A percentile compares a stretch with the other conserved stretches of the same genome.
phyloP scores from a whole-genome alignment of 73 alveolate species.

The Halteria grandinella region DNA sequence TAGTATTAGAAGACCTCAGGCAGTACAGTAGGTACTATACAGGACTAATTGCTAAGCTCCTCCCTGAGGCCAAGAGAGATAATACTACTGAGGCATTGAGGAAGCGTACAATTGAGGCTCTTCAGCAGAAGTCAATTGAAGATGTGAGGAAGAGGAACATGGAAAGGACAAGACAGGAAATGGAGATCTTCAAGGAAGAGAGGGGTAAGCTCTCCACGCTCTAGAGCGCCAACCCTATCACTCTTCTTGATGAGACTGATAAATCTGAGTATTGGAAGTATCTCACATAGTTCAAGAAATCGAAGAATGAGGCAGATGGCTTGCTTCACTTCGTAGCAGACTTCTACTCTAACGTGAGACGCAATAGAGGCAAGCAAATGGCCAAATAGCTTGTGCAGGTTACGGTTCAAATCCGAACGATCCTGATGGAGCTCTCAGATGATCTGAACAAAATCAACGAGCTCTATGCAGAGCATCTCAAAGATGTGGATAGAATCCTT shows the following conservation, averaged over 20 bases:
- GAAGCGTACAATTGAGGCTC: background rate
- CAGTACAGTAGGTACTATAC: conserved; percentile 23
- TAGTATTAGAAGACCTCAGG: conserved; percentile 60
- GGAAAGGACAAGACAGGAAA: conserved; percentile 18
- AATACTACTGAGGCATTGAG: conserved; percentile 24
- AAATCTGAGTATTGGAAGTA: conserved; percentile 61
- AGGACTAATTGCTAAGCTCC: conserved; percentile 51
- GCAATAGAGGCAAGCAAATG: conserved; percentile 3
- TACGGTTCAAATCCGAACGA: conserved; percentile 31
- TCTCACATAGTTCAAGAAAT: conserved; percentile 2
- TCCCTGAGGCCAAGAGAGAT: conserved; percentile 36
- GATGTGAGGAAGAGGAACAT: background rate
- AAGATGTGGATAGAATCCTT: conserved; percentile 18
- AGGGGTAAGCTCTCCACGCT: conserved; percentile 34
- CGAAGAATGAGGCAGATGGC: conserved; percentile 57
- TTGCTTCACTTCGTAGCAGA: conserved; percentile 54
- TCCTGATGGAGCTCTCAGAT: conserved; percentile 52
- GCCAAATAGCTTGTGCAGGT: conserved; percentile 18
- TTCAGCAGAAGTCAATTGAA: conserved; percentile 2
- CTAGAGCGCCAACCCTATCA: conserved; percentile 34
- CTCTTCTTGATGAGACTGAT: conserved; percentile 51
- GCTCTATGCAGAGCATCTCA: background rate
- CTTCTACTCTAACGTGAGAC: conserved; percentile 28
- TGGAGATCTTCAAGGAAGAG: conserved; percentile 50
- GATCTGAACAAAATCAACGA: conserved; percentile 42